Conservation (phyloP, 306 rosid species). For the Lathyrus oleraceus region DNA sequence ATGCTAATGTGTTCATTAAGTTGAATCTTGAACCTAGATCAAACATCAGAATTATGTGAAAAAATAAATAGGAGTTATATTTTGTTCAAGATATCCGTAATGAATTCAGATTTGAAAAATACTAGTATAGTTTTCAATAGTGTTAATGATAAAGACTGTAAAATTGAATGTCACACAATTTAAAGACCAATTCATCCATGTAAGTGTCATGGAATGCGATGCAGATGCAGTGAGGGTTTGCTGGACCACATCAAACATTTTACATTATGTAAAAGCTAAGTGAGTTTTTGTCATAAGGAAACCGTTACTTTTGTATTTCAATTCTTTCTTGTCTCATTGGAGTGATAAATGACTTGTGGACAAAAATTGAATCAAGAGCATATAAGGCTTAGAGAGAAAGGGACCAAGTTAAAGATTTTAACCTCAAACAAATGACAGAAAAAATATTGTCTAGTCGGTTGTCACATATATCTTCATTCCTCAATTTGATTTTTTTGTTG, state of each 20-base stretch:
- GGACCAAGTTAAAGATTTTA: slow-evolving; percentile 25
- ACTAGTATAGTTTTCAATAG: not conserved
- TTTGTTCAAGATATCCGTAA: no score
- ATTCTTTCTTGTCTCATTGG: slow-evolving; percentile 27
- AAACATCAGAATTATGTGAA: no score
- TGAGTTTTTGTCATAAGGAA: slow-evolving; percentile 23
- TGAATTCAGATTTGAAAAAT: not conserved
- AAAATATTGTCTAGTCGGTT: slow-evolving; percentile 12
- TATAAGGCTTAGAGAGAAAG: not conserved
- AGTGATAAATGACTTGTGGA: not conserved
- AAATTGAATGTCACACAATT: not conserved
- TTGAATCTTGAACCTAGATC: no score
- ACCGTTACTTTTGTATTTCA: slow-evolving; percentile 14
- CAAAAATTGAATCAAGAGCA: slow-evolving; percentile 18
- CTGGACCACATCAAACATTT: slow-evolving; percentile 44
- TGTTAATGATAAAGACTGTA: slow-evolving; percentile 19
- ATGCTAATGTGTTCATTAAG: no score
- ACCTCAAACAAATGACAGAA: slow-evolving; percentile 20
- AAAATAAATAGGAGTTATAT: no score
- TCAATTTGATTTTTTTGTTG: not conserved
- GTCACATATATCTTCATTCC: slow-evolving; percentile 7
- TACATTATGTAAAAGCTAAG: slow-evolving; percentile 31
- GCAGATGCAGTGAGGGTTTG: slow-evolving; percentile 50
- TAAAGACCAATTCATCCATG: slow-evolving; percentile 21
- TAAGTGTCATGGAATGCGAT: slow-evolving; percentile 40